A percentile compares a stretch with the other conserved stretches of the same genome.
These are phyloP conservation scores for Calendula officinalis DNA, from an alignment of 129 eudicot genomes.

Conservation along the genomic window DNA sequence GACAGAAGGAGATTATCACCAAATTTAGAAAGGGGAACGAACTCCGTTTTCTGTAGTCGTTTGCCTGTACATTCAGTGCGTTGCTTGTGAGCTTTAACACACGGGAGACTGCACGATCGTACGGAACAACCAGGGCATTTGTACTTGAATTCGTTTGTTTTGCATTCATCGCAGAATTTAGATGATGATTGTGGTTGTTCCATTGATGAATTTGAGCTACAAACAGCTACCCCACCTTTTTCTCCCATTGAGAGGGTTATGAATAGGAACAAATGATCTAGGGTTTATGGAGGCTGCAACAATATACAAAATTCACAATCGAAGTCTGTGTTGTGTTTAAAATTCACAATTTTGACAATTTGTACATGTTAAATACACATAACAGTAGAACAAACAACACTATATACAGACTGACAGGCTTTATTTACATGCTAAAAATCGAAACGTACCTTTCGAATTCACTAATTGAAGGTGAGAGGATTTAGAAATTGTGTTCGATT, in stretches of 20 bases:
- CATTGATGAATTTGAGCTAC: slow-evolving; percentile 20
- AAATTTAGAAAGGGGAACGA: slow-evolving; percentile 70
- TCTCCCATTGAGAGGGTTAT: slow-evolving; percentile 30
- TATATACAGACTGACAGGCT: no score
- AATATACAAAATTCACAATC: neutral
- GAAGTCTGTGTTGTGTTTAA: no score
- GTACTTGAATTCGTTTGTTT: slow-evolving; percentile 56
- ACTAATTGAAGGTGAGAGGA: no score
- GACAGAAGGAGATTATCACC: slow-evolving; percentile 69
- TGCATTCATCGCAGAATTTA: slow-evolving; percentile 61
- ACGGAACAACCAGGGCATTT: slow-evolving; percentile 84
- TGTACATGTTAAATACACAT: no score
- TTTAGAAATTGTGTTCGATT: no score
- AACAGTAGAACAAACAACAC: no score
- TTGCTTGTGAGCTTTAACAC: slow-evolving; percentile 89
- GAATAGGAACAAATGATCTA: neutral
- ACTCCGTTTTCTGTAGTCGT: slow-evolving; percentile 41
- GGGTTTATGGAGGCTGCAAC: slow-evolving; percentile 26
- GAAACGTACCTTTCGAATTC: no score
- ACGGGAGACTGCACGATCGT: slow-evolving; percentile 79
- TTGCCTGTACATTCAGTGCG: slow-evolving; percentile 74
- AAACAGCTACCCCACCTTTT: slow-evolving; percentile 18
- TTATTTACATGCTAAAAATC: no score
- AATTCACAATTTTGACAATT: no score
- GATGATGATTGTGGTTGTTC: slow-evolving; percentile 9